Conservation (phyloP, 176 grass and related monocot species). For the Puya raimondii region DNA sequence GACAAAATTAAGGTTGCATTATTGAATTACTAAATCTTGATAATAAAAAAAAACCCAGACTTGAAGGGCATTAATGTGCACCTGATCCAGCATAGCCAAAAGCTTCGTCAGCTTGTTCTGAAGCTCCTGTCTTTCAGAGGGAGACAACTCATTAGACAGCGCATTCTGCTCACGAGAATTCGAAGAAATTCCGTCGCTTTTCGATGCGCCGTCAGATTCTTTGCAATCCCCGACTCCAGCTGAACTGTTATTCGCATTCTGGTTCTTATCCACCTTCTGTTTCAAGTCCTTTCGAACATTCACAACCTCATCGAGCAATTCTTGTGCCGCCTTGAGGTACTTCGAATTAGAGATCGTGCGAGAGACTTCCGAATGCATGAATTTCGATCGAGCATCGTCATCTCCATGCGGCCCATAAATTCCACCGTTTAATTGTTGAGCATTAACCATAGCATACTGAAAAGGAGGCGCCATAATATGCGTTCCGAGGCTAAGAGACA, state of each 20-base stretch:
- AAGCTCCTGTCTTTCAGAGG: conserved; percentile 87
- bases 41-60: background rate
- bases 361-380: conserved; percentile 49
- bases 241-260: conserved; percentile 20
- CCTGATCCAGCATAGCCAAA: conserved; percentile 90
- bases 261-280: conserved; percentile 47
- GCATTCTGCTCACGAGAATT: conserved; percentile 46
- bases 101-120: conserved; percentile 91
- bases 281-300: conserved; percentile 75
- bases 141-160: conserved; percentile 55
- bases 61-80: conserved; percentile 23
- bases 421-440: conserved; percentile 51
- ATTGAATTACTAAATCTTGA: conserved; percentile 3
- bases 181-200: conserved; percentile 42
- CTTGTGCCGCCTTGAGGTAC: conserved; percentile 86
- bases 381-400: conserved; percentile 30
- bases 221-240: conserved; percentile 34
- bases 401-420: conserved; percentile 37
- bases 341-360: conserved; percentile 51
- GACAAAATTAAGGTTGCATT: background rate
- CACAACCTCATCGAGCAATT: conserved; percentile 89
- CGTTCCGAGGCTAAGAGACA: conserved; percentile 79
- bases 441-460: conserved; percentile 37
- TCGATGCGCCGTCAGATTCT: conserved; percentile 42
- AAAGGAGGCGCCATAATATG: conserved; percentile 62